Evolutionary conservation across 2,329 filamentous ascomycete genomes (phyloP).

Genomic region (Lanzia echinophila): DNA sequence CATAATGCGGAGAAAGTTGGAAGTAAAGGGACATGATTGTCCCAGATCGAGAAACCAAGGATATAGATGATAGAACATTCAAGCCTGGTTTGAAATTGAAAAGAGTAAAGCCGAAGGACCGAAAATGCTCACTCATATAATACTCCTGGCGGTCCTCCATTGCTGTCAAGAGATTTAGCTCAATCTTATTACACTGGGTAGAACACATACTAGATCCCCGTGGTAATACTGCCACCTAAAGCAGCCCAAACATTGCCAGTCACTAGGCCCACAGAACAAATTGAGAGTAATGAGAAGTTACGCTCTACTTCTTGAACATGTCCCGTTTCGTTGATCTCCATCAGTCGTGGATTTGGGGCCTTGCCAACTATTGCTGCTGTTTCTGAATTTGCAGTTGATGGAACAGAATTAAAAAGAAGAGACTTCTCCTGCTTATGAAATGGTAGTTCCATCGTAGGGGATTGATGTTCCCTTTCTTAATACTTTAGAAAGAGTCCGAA

Average conservation of each 20-base stretch:
- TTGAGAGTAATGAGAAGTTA: constrained; percentile 41
- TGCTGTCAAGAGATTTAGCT: constrained; percentile 40
- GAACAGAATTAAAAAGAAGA: neutral
- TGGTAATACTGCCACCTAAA: constrained; percentile 40
- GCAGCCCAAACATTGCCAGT: constrained; percentile 40
- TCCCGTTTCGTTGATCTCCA: constrained; percentile 40
- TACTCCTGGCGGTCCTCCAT: constrained; percentile 55
- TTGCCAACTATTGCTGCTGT: constrained; percentile 8
- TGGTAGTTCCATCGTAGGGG: neutral
- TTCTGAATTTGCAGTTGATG: constrained; percentile 11
- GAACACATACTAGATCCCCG: constrained; percentile 20
- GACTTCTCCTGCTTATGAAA: neutral
- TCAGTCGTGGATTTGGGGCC: constrained; percentile 5
- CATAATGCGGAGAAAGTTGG: no score
- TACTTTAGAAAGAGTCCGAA: no score
- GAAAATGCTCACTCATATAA: no score
- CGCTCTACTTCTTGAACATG: constrained; percentile 46
- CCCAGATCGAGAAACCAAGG: no score
- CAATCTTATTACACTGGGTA: neutral
- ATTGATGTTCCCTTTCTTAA: no score
- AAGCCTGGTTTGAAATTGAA: no score
- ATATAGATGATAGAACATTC: no score
- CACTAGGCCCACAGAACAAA: constrained; percentile 40
- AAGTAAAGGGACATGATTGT: no score
- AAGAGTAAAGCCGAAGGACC: no score